Evolutionary conservation across 176 grass and related monocot genomes (phyloP).

Genomic region (Leersia perrieri): DNA sequence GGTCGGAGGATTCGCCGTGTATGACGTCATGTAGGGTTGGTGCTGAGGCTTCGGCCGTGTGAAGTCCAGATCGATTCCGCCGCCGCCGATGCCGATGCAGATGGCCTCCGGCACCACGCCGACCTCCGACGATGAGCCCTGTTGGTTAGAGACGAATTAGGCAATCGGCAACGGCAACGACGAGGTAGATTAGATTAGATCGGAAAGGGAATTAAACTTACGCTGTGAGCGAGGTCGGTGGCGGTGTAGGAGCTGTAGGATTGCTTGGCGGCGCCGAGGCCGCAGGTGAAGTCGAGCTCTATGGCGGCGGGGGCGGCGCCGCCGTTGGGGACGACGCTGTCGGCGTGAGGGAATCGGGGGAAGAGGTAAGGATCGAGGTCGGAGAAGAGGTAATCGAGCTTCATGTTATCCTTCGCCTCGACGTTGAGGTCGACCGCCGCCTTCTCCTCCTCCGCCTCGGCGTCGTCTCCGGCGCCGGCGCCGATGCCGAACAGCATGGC

Average conservation of each 20-base stretch:
- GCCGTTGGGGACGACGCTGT: slow-evolving; percentile 68
- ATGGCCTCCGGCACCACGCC: slow-evolving; percentile 77
- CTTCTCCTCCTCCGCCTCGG: slow-evolving; percentile 28
- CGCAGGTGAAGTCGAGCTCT: slow-evolving; percentile 52
- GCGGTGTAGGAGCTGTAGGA: slow-evolving; percentile 56
- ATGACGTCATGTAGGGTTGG: slow-evolving; percentile 35
- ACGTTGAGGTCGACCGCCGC: slow-evolving; percentile 49
- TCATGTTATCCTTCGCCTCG: slow-evolving; percentile 44
- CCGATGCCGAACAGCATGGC: slow-evolving; percentile 39
- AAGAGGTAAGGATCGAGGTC: slow-evolving; percentile 68
- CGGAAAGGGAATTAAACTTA: slow-evolving; percentile 38
- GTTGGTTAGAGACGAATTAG: neutral
- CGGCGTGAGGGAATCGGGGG: slow-evolving; percentile 48
- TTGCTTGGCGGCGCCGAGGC: slow-evolving; percentile 38
- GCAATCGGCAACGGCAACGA: no score
- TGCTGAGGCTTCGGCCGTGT: slow-evolving; percentile 32
- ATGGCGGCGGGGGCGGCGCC: neutral
- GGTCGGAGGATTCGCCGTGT: slow-evolving; percentile 25
- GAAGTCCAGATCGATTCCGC: slow-evolving; percentile 49
- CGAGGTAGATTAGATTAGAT: neutral
- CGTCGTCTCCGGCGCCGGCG: slow-evolving; percentile 1
- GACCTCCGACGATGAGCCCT: slow-evolving; percentile 81
- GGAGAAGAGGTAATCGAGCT: slow-evolving; percentile 56
- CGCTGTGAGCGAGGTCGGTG: slow-evolving; percentile 57
- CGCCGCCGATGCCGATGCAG: slow-evolving; percentile 16